Evolutionary conservation across 2,329 filamentous ascomycete species (phyloP), one percentile per base, ranked within the genome.

Genomic region (Fusarium guadeloupense): DNA sequence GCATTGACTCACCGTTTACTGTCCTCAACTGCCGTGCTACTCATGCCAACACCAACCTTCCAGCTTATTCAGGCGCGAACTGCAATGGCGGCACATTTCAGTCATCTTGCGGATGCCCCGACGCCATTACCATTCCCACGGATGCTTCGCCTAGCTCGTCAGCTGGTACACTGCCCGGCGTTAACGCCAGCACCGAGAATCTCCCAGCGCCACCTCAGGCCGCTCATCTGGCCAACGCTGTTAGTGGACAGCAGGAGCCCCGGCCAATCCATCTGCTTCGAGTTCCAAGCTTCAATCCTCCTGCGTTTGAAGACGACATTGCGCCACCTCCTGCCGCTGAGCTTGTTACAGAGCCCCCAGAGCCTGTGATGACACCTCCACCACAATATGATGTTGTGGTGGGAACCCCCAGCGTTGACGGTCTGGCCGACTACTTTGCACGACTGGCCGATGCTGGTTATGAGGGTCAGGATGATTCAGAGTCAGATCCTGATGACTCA

Each of bases 1-100:
- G 92, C 66, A 97, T 97, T 68, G 93, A 97, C 76, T 97, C 93
- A 2, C 93, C 93, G 1, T 94, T 97, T 72, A 94, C 94, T 59
- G 92, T 97, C 39, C 89, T 97, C 41, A 94, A 93, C 60, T 97
- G 93, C 78, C 91, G 91, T 60, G 93, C 93, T n/a, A 96, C 92
- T 1, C 91, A 95, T 73, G 89, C 91, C 43, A 97, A 97, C 75
- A 96, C 90, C 21, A 87, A 88, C 12, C 83, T 97, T 10, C 93
- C 93, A 1, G 90, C 91, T 14, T 97, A 97, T 74, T 77, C 79
- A 7, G 80, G 81, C 19, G 71, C 75, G 5, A 87, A 86, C 9
- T 83, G 78, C 51, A 66, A 79, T 78, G 49, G 82, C 72, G 26
- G 79, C 74, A 64, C 70, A 4, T 74, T 68, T 39, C 80, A 84